These are phyloP conservation scores for Mollisia scopiformis DNA, from an alignment of 2,329 filamentous ascomycete species.

Conservation along the genomic window DNA sequence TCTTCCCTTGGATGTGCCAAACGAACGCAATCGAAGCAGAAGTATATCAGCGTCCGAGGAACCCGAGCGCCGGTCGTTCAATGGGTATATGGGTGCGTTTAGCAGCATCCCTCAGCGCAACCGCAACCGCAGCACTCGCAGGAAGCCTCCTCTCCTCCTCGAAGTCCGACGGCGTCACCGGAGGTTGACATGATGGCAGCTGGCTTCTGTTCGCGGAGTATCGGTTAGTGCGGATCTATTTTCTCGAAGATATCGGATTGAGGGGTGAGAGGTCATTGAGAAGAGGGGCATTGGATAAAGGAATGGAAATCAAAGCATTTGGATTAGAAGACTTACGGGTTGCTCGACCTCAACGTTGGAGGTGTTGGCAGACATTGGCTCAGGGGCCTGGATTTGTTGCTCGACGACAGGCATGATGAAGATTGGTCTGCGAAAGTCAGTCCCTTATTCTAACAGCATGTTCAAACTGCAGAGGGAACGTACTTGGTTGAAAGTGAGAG, in stretches of 20 bases:
- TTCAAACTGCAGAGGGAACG: background rate
- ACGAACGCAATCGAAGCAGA: background rate
- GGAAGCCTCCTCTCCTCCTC: slow-evolving; percentile 24
- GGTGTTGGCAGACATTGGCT: slow-evolving; percentile 31
- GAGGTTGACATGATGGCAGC: slow-evolving; percentile 24
- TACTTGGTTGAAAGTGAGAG: background rate
- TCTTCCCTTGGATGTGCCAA: background rate
- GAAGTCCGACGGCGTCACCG: slow-evolving; percentile 23
- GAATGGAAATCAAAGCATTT: background rate
- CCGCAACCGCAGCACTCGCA: slow-evolving; percentile 29
- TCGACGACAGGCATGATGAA: slow-evolving; percentile 33
- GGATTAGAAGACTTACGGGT: slow-evolving; percentile 26
- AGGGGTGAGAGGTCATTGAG: background rate
- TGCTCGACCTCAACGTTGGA: slow-evolving; percentile 28
- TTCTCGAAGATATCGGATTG: background rate
- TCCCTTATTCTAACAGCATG: background rate
- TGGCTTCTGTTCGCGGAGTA: slow-evolving; percentile 17
- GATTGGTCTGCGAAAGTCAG: background rate
- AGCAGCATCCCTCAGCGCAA: slow-evolving; percentile 27
- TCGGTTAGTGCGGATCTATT: slow-evolving; percentile 6
- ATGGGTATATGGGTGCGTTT: background rate
- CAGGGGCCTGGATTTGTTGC: slow-evolving; percentile 32
- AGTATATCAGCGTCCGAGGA: background rate
- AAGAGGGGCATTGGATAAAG: background rate
- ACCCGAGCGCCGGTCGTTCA: background rate